These are phyloP conservation scores for Arabis alpina DNA, from an alignment of 345 rosid genomes.

Conservation along the genomic window DNA sequence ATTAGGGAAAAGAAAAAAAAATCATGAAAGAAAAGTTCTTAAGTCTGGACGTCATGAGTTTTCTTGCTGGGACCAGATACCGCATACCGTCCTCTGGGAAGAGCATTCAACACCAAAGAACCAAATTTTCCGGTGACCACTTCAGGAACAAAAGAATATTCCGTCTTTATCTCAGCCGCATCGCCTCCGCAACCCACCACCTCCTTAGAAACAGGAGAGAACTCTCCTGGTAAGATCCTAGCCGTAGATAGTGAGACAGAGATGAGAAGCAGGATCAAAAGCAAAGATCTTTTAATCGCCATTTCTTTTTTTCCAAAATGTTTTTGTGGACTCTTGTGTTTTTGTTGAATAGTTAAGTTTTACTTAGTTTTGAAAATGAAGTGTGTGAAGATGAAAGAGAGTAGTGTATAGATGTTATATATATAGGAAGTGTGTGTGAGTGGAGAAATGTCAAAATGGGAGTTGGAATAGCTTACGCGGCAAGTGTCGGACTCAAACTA, in stretches of 20 bases:
- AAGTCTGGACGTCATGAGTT: slow-evolving; percentile 51
- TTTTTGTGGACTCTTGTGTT: background rate
- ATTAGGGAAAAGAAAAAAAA: background rate
- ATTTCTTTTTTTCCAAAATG: background rate
- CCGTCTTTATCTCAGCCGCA: slow-evolving; percentile 3
- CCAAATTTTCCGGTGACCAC: slow-evolving; percentile 47
- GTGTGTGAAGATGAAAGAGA: slow-evolving; percentile 33
- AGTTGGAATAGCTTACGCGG: slow-evolving; percentile 44
- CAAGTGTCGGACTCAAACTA: slow-evolving; percentile 29
- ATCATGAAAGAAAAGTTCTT: background rate
- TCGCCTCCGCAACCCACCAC: slow-evolving; percentile 42
- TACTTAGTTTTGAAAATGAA: slow-evolving; percentile 25
- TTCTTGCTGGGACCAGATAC: slow-evolving; percentile 66
- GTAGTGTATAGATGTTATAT: slow-evolving; percentile 18
- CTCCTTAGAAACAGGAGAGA: slow-evolving; percentile 25
- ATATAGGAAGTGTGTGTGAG: background rate
- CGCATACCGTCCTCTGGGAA: slow-evolving; percentile 60
- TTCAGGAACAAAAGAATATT: slow-evolving; percentile 32
- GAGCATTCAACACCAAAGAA: slow-evolving; percentile 55
- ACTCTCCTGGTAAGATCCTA: slow-evolving; percentile 31
- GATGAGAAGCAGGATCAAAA: slow-evolving; percentile 33
- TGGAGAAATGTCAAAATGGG: slow-evolving; percentile 32
- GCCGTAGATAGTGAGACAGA: slow-evolving; percentile 30
- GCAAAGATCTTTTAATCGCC: slow-evolving; percentile 23
- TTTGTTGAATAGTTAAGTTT: background rate